Evolutionary conservation across 2,329 filamentous ascomycete species (phyloP), one percentile per base, ranked within the genome.

Genomic region (Myotisia sp.): DNA sequence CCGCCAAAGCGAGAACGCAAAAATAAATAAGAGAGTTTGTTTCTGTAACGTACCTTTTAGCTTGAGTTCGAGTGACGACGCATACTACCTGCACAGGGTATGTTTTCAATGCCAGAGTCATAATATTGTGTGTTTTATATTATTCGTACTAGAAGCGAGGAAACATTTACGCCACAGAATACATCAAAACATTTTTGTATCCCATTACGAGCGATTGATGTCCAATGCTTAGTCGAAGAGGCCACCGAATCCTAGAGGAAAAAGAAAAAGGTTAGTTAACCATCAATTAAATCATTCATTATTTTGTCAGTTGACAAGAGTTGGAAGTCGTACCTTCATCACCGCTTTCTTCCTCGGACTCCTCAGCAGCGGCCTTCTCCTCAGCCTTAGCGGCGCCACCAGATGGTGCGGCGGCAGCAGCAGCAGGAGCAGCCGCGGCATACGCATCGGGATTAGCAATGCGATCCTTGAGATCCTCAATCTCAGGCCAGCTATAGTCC

Each of bases 391-490:
- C 65, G 39, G 63, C 60, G 35, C 63, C 65, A 33, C 61, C 65
- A 36, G 61, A 67, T 43, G 65, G 68, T 36, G 60, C 62, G 43
- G 63, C 65, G 41, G 63, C 60, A 30, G 63, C 58, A 37, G 76
- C 79, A 45, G 60, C 74, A 39, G 87, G 84, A 47, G 79, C 84
- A 47, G 86, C 70, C 31, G 83, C 62, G 46, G 87, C 90, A 63
- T 95, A 98, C 37, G 84, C 84, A 37, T 98, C 90, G 51, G 92
- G 92, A 76, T 98, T 95, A 68, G 84, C 84, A 56, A 98, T 94
- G 63, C 90, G 85, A 70, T 98, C 90, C 81, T 98, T 98, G 70
- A 98, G 80, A 68, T 93, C 74, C 56, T 92, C 77, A 56, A 98
- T 93, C 65, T 83, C 84, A 54, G 86, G 77, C 87, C 90, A 98